Evolutionary conservation across 75 land plant genomes (phyloP), one percentile per base, ranked within the genome.

Genomic region (Cryptomeria japonica): DNA sequence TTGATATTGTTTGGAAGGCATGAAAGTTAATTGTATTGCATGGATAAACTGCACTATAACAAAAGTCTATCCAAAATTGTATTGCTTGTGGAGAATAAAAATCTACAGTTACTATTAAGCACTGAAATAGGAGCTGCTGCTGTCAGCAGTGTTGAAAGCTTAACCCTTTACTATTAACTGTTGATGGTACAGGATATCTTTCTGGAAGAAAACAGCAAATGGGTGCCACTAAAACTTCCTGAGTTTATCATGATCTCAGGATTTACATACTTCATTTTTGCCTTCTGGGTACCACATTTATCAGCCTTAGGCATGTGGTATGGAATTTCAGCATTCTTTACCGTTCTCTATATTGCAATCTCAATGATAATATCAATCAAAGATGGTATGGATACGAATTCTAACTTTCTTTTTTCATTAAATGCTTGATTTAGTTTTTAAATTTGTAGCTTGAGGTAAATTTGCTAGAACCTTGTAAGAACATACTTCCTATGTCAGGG

Each of bases 251-350:
- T 85, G 14, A 80, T 93, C 41, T 87, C 93, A 15, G 95, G 95
- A 55, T 87, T 61, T 0, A 72, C 83, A 28, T 88, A 84, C 68
- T 88, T 91, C 85, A 22, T 92, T 1, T 94, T 92, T 84, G 92
- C 92, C 10, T 84, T 90, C 87, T 10, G 86, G 37, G 92, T 94
- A 31, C 95, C 95, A 53, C 87, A 83, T 14, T 68, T 94, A 72
- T 94, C 95, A 55, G 91, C 94, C 12, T 88, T 94, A 91, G 86
- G 93, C 25, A 58, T 42, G 36, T 94, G 93, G 91, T 84, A 89
- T 76, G 90, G 83, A 13, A 68, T 58, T 1, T 93, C 95, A 18
- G 49, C 89, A 42, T 46, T 90, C 32, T 88, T 94, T 53, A 88
- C 92, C 47, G 44, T 87, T 78, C 77, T 72, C 75, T 94, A 89